Conservation (phyloP, 2,329 filamentous ascomycete species). For the Arthrobotrys conoides region DNA sequence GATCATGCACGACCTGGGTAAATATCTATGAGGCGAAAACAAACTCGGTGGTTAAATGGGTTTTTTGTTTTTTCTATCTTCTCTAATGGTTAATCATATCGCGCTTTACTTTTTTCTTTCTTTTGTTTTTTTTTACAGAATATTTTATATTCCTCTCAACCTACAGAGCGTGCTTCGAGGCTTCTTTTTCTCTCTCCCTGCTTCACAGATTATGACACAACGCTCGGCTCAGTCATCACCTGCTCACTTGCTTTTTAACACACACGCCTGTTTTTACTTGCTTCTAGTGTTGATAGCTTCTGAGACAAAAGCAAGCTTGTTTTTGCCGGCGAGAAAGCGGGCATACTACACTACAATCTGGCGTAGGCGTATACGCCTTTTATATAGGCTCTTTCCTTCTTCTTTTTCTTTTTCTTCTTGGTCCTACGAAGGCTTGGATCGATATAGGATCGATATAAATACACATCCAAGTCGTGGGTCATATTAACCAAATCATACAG, state of each 20-base stretch:
- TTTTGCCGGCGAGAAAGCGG: conserved; percentile 21
- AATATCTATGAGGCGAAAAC: conserved; percentile 58
- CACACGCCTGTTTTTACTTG: conserved; percentile 15
- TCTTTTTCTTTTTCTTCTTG: neutral
- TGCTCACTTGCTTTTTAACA: conserved; percentile 15
- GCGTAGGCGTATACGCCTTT: neutral
- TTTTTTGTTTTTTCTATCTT: conserved; percentile 25
- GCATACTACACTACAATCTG: conserved; percentile 13
- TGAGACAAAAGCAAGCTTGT: conserved; percentile 29
- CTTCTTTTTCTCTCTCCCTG: neutral
- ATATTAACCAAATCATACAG: conserved; percentile 2
- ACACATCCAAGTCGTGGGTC: neutral
- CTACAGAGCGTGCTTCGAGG: conserved; percentile 14
- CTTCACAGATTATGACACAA: conserved; percentile 5
- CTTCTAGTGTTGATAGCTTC: conserved; percentile 29
- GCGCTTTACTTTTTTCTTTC: conserved; percentile 14
- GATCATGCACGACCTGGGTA: conserved; percentile 55
- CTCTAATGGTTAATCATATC: conserved; percentile 50
- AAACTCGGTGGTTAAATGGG: conserved; percentile 44
- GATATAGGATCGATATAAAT: neutral
- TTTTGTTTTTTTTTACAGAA: conserved; percentile 6
- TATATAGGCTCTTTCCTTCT: neutral
- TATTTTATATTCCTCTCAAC: conserved; percentile 16
- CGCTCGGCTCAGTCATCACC: conserved; percentile 4
- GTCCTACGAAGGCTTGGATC: neutral